phyloP scores from a whole-genome alignment of 352 stramenopile species.

The Salisapilia sapeloensis region DNA sequence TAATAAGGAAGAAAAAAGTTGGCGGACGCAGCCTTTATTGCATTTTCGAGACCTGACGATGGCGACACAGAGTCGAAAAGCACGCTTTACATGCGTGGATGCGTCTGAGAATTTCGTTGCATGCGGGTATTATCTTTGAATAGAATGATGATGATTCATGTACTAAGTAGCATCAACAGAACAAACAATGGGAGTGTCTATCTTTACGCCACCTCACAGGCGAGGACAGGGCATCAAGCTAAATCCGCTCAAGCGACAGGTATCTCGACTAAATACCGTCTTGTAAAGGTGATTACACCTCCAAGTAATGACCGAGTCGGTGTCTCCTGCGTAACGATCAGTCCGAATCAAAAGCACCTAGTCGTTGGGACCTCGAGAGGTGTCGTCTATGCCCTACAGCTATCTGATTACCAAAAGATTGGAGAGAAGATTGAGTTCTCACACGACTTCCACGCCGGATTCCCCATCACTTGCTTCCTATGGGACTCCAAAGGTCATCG shows the following conservation, averaged over 20 bases:
- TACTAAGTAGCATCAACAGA: conserved; percentile 7
- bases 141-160: background rate
- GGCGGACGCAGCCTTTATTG: conserved; percentile 36
- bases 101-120: conserved; percentile 75
- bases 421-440: conserved; percentile 79
- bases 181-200: conserved; percentile 69
- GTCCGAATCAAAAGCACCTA: conserved; percentile 58
- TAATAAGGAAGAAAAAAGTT: no score
- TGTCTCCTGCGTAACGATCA: conserved; percentile 66
- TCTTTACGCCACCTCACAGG: conserved; percentile 51
- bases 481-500: conserved; percentile 53
- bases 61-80: conserved; percentile 35
- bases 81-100: conserved; percentile 65
- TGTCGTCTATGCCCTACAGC: conserved; percentile 63
- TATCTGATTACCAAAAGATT: conserved; percentile 77
- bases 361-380: conserved; percentile 64
- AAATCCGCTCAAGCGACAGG: conserved; percentile 5
- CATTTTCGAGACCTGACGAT: conserved; percentile 57
- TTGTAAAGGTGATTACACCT: conserved; percentile 78
- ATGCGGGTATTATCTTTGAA: conserved; percentile 33
- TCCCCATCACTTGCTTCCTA: conserved; percentile 64
- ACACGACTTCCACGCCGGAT: conserved; percentile 69
- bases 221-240: conserved; percentile 12
- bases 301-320: conserved; percentile 49
- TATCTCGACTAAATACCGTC: conserved; percentile 44